Conservation (phyloP, 257 asterid genomes). For the Salvia hispanica region DNA sequence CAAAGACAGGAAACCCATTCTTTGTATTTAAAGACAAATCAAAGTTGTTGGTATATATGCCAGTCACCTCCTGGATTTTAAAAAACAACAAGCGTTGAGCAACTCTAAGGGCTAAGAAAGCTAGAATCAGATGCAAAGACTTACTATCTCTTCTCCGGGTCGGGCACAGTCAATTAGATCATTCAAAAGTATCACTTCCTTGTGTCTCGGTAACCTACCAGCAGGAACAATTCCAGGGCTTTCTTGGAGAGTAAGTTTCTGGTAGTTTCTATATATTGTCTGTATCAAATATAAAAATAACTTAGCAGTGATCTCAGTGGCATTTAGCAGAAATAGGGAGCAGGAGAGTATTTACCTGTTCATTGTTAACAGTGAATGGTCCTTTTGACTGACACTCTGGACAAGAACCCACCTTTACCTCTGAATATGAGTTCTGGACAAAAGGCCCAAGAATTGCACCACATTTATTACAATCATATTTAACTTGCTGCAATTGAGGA, state of each 20-base stretch:
- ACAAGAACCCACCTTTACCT: conserved; percentile 97
- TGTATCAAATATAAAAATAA: conserved; percentile 38
- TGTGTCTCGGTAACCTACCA: conserved; percentile 97
- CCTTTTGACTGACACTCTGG: conserved; percentile 97
- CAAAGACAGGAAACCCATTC: conserved; percentile 96
- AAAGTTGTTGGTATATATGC: conserved; percentile 83
- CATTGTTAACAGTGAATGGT: conserved; percentile 90
- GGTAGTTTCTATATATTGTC: conserved; percentile 97
- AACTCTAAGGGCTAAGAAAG: conserved; percentile 5
- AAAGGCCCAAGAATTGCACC: conserved; percentile 93
- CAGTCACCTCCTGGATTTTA: conserved; percentile 87
- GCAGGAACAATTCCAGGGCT: conserved; percentile 99
- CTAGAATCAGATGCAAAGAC: not conserved
- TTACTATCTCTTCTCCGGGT: conserved; percentile 99
- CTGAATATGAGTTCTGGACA: conserved; percentile 96
- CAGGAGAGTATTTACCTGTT: conserved; percentile 62
- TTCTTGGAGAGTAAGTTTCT: conserved; percentile 95
- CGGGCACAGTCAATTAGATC: conserved; percentile 99
- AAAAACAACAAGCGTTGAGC: conserved; percentile 15
- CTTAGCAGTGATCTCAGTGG: conserved; percentile 13
- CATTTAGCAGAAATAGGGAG: conserved; percentile 16
- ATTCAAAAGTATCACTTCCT: conserved; percentile 96
- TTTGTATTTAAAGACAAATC: conserved; percentile 94
- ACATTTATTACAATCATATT: conserved; percentile 89
- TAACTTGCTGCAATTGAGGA: conserved; percentile 96